Evolutionary conservation across 352 stramenopile species (phyloP).

Genomic region (Phytophthora niederhauseri): DNA sequence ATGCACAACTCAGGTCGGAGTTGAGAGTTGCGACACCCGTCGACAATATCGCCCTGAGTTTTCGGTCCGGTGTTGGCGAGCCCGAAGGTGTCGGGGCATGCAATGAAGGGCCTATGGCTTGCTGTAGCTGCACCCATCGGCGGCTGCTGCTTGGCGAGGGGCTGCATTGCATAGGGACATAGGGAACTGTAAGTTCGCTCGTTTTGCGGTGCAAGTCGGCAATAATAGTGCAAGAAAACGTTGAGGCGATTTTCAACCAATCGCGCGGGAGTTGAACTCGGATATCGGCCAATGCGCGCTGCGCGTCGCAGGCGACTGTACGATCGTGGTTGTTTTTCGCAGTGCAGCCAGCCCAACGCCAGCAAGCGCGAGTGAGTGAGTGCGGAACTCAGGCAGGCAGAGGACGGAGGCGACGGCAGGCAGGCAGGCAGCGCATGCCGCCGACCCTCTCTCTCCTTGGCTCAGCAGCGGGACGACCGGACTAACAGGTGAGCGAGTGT

Average conservation of each 20-base stretch:
- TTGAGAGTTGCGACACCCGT: constrained; percentile 8
- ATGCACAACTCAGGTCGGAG: constrained; percentile 7
- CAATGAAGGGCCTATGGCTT: no score
- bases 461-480: constrained; percentile 12
- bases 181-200: constrained; percentile 2
- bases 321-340: constrained; percentile 45
- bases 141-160: not conserved
- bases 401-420: constrained; percentile 3
- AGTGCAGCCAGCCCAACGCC: constrained; percentile 26
- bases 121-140: not conserved
- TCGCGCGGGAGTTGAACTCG: constrained; percentile 5
- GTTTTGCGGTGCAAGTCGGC: not conserved
- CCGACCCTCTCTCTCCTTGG: constrained; percentile 24
- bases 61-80: not conserved
- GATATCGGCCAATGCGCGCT: constrained; percentile 23
- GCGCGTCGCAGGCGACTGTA: constrained; percentile 33
- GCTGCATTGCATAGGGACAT: not conserved
- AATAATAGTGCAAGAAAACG: constrained; percentile 7
- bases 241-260: constrained; percentile 34
- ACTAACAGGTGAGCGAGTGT: constrained; percentile 13
- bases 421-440: constrained; percentile 39
- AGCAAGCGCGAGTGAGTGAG: constrained; percentile 29
- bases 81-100: not conserved
- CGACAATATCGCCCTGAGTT: constrained; percentile 7
- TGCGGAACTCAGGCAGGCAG: constrained; percentile 32